Conservation (phyloP, 2,329 filamentous ascomycete genomes). For the Colletotrichum spaethianum region DNA sequence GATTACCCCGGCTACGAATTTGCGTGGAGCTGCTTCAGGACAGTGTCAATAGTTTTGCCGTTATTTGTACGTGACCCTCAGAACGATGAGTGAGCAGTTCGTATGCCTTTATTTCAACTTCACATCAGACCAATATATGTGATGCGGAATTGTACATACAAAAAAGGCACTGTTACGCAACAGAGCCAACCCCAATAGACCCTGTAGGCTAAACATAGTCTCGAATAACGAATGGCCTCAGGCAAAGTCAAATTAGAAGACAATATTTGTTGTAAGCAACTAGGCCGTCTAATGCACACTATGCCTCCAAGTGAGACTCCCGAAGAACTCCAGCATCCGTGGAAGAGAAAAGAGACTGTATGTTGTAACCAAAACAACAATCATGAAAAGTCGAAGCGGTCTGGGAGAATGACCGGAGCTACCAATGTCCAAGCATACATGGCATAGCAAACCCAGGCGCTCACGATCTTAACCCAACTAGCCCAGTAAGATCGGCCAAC, state of each 20-base stretch:
- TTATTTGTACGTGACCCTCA: not conserved
- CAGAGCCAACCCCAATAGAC: not conserved
- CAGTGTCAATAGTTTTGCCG: not conserved
- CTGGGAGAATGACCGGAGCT: slow-evolving; percentile 87
- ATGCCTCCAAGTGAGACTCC: not conserved
- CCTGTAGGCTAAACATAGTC: not conserved
- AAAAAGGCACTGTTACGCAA: too few species aligned
- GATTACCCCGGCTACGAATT: not conserved
- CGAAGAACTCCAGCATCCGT: not conserved
- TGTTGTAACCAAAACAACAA: not conserved
- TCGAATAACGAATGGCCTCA: not conserved
- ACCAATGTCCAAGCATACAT: slow-evolving; percentile 95
- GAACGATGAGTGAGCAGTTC: not conserved
- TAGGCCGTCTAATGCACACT: not conserved
- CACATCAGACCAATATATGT: not conserved
- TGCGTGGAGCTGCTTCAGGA: not conserved
- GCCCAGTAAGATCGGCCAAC: slow-evolving; percentile 97
- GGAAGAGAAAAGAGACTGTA: not conserved
- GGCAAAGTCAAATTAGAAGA: not conserved
- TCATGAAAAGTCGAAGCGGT: slow-evolving; percentile 80
- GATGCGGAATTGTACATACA: not conserved
- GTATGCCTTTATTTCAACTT: not conserved
- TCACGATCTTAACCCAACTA: slow-evolving; percentile 99
- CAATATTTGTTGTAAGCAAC: too few species aligned
- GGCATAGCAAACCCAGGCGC: slow-evolving; percentile 94